Percentiles rank a stretch among this genome's conserved stretches.
These are phyloP conservation scores for Pseudogymnoascus verrucosus DNA, from an alignment of 2,329 filamentous ascomycete species.

Conservation along the genomic window DNA sequence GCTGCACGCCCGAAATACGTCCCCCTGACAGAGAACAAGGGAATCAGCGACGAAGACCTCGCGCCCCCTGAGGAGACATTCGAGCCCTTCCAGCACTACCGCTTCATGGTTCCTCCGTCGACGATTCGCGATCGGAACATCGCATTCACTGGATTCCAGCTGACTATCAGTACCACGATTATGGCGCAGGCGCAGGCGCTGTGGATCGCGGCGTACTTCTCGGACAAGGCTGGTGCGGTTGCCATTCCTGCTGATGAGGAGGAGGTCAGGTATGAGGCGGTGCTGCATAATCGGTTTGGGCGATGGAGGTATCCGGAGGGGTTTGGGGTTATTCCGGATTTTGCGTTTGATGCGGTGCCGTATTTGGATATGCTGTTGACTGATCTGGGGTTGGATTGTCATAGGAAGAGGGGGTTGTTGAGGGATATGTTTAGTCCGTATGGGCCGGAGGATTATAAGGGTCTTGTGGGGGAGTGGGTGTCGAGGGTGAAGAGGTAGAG, in stretches of 20 bases:
- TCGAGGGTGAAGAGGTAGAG: neutral
- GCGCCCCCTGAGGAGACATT: neutral
- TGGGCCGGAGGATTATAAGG: conserved; percentile 37
- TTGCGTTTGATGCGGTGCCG: conserved; percentile 68
- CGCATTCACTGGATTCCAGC: conserved; percentile 38
- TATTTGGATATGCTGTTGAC: conserved; percentile 61
- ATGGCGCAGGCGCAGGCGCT: conserved; percentile 44
- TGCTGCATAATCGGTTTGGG: conserved; percentile 60
- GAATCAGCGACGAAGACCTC: conserved; percentile 24
- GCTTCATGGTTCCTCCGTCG: conserved; percentile 39
- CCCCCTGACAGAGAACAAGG: conserved; percentile 34
- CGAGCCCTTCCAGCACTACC: conserved; percentile 36
- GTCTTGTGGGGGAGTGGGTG: conserved; percentile 36
- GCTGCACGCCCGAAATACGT: conserved; percentile 38
- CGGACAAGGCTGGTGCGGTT: conserved; percentile 35
- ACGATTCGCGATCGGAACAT: conserved; percentile 30
- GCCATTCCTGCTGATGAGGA: conserved; percentile 23
- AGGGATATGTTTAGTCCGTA: conserved; percentile 37
- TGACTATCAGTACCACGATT: conserved; percentile 36
- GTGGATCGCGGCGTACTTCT: conserved; percentile 60
- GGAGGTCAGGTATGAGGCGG: conserved; percentile 45
- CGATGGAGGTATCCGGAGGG: conserved; percentile 61
- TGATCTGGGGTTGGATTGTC: conserved; percentile 54
- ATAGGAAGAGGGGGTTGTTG: conserved; percentile 43
- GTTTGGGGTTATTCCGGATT: conserved; percentile 57